Evolutionary conservation across 208 protist genomes (phyloP), one percentile per base, ranked within the genome.

Genomic region (Spongospora subterranea): DNA sequence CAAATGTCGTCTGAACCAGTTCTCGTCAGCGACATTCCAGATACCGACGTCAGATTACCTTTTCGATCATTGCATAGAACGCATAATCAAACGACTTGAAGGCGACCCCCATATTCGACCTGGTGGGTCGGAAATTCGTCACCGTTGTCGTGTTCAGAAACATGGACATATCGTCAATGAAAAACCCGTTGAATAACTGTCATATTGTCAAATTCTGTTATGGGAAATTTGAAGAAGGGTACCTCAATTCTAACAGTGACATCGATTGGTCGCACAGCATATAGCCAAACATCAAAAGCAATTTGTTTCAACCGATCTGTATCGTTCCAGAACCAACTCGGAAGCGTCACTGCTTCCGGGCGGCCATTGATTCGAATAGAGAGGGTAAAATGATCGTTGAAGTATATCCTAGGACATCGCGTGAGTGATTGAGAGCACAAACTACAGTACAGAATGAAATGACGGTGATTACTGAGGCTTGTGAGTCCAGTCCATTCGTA

Each of bases 281-380:
- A 82, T 6, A 82, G n/a, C 6, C 6, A 82, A 35, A 82, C 35
- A 6, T 82, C 71, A 43, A 82, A 82, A 13, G 17, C 11, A 35
- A 82, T 82, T 43, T 82, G 71, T 35, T 82, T 82, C 17, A 39
- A 45, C 17, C 17, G 71, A 43, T 82, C 71, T 35, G 71, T 6
- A 43, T 82, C 71, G n/a, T 82, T 35, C 71, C 71, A 82, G 71
- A 82, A 82, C 71, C 71, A 82, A 82, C 71, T 82, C 35, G 71
- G 71, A 20, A 82, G n/a, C n/a, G 6, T 6, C 71, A 82, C 35
- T 6, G 35, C 35, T 13, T 43, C 40, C 6, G 71, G 71, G 35
- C 40, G n/a, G 6, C 71, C 71, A 43, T 82, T 82, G 17, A 82
- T 13, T 40, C 71, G 71, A 82, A 82, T 35, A 20, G 71, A 6